Percentiles rank a stretch among this genome's conserved stretches.
phyloP scores from a whole-genome alignment of 1,284 basidiomycete species.

The Salmacisia buchloeana region DNA sequence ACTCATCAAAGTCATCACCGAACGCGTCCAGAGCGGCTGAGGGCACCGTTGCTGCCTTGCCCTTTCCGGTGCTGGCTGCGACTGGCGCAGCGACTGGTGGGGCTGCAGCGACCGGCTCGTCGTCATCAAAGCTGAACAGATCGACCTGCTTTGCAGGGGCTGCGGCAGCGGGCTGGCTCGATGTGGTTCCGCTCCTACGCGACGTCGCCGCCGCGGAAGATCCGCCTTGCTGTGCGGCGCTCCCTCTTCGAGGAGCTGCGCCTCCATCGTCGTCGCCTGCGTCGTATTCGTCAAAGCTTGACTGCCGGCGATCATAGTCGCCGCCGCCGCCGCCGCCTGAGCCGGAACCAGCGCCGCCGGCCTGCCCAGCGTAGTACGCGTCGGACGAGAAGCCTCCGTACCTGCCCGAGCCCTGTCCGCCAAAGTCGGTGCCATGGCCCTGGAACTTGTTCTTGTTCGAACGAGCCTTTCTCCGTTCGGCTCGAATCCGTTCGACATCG shows the following conservation, averaged over 20 bases:
- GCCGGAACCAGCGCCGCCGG: slow-evolving; percentile 46
- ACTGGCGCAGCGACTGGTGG: slow-evolving; percentile 38
- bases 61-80: slow-evolving; percentile 15
- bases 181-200: slow-evolving; percentile 44
- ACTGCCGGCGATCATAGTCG: slow-evolving; percentile 53
- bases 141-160: slow-evolving; percentile 56
- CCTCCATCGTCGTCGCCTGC: slow-evolving; percentile 85
- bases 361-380: slow-evolving; percentile 52
- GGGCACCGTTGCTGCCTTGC: slow-evolving; percentile 9
- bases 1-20: slow-evolving; percentile 43
- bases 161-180: slow-evolving; percentile 35
- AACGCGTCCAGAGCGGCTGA: slow-evolving; percentile 19
- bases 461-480: slow-evolving; percentile 87
- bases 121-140: slow-evolving; percentile 72
- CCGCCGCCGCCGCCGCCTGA: slow-evolving; percentile 56
- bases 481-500: slow-evolving; percentile 84
- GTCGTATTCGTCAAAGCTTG: slow-evolving; percentile 81
- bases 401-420: slow-evolving; percentile 58
- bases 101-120: slow-evolving; percentile 55
- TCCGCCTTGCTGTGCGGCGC: background rate
- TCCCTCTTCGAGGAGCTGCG: slow-evolving; percentile 8
- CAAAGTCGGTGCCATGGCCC: slow-evolving; percentile 72
- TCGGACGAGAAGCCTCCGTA: slow-evolving; percentile 82
- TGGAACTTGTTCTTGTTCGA: slow-evolving; percentile 85
- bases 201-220: slow-evolving; percentile 10